Evolutionary conservation across 2,329 filamentous ascomycete genomes (phyloP), one percentile per base, ranked within the genome.

Genomic region (Aspergillus awamori): DNA sequence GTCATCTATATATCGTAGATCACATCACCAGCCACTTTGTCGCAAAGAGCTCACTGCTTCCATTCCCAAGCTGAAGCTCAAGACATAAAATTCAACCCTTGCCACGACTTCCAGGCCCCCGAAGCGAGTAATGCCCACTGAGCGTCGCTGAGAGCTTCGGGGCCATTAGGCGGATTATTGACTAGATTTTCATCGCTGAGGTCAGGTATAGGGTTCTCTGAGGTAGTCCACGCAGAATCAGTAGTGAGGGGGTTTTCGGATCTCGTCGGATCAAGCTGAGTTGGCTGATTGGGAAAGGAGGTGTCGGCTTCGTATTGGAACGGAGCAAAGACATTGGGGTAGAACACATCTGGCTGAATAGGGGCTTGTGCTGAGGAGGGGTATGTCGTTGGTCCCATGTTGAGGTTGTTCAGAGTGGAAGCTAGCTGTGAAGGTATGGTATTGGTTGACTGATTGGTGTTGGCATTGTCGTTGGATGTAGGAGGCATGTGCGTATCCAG

Each of bases 71-170:
- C 22, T 30, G 13, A 43, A 20, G 43, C 22, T 57, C 45, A 48
- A 26, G 30, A 45, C 28, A 24, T 22, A 3, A 51, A 20, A 24
- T 58, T 56, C 8, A 45, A 26, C 48, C 59, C 39, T 4, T 30
- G 59, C 62, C 64, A 69, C 4, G 63, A 53, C 49, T 65, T 65
- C 67, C 67, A 69, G 11, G 57, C 63, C 2, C 47, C 58, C 13
- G 62, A 60, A 6, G 54, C 57, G 38, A 76, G 57, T 1, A 76
- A 68, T 76, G 70, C 3, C 74, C 77, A 79, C 41, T 77, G 74
- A 4, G 70, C 69, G 17, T 76, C 75, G 26, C 62, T 73, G 7
- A 76, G 64, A 13, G 67, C 58, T 30, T 72, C 72, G 52, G 76
- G 60, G 15, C 67, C 67, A 1, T 65, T 48, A 28, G 61, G 51